Evolutionary conservation across 352 stramenopile species (phyloP).

Genomic region (Blastocystis sp.): DNA sequence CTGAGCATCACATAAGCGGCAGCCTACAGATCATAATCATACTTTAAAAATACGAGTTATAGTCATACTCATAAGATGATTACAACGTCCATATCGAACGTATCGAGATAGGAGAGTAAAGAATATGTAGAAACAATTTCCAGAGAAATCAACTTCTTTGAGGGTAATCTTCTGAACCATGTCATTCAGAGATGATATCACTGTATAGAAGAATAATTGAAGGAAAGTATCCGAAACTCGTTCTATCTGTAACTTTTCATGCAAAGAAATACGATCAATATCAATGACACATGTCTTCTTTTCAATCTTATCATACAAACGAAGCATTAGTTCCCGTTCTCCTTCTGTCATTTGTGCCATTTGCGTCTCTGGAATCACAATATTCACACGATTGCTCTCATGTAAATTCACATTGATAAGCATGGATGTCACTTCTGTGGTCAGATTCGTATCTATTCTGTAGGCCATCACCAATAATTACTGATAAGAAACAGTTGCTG

Average conservation of each 20-base stretch:
- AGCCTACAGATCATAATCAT: neutral
- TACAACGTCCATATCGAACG: conserved; percentile 25
- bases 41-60: neutral
- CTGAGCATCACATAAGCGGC: neutral
- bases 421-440: conserved; percentile 24
- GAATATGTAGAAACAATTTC: neutral
- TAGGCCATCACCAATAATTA: neutral
- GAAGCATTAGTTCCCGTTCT: neutral
- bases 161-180: neutral
- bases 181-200: neutral
- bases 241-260: neutral
- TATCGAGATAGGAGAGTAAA: conserved; percentile 2
- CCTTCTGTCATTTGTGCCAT: neutral
- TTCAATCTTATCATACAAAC: conserved; percentile 13
- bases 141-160: neutral
- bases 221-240: neutral
- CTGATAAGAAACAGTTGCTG: conserved; percentile 30
- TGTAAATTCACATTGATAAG: conserved; percentile 28
- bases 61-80: neutral
- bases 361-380: conserved; percentile 44
- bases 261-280: neutral
- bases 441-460: neutral
- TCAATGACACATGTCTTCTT: neutral
- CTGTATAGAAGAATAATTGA: conserved; percentile 14
- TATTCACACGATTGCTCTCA: conserved; percentile 33